These are phyloP conservation scores for Endogone sp. DNA, from an alignment of 192 early-diverging fungal genomes.

Conservation along the genomic window DNA sequence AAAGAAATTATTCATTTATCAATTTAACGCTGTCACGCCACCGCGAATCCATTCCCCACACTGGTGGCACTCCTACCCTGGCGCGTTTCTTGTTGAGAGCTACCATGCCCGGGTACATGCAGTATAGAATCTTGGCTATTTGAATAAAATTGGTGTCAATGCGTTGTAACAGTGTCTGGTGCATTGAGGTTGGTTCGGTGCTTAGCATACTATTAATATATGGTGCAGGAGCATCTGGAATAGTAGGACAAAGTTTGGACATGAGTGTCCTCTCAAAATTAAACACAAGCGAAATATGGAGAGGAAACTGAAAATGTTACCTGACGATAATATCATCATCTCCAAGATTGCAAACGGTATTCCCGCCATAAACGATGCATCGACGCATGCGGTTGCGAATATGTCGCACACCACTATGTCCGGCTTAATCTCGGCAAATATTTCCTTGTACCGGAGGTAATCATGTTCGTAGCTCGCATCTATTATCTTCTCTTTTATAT, in stretches of 20 bases:
- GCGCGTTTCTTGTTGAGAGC: background rate
- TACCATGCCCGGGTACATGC: background rate
- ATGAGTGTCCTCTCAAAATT: too few species aligned
- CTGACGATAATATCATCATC: background rate
- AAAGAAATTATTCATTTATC: background rate
- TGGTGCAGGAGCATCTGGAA: too few species aligned
- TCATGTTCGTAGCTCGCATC: background rate
- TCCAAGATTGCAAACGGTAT: background rate
- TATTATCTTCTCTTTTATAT: background rate
- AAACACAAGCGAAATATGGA: too few species aligned
- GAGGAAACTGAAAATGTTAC: too few species aligned
- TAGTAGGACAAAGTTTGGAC: too few species aligned
- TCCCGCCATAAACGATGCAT: background rate
- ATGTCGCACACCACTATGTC: background rate
- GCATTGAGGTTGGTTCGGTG: too few species aligned
- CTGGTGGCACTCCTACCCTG: background rate
- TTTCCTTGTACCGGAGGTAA: background rate
- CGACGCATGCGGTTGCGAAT: background rate
- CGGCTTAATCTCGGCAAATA: background rate
- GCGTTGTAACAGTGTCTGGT: background rate
- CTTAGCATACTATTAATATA: too few species aligned
- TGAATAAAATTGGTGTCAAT: background rate
- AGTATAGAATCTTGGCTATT: background rate
- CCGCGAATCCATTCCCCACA: background rate
- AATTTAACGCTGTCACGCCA: background rate